phyloP scores from a whole-genome alignment of 495 filamentous ascomycete species.

The Penicillium goetzii region DNA sequence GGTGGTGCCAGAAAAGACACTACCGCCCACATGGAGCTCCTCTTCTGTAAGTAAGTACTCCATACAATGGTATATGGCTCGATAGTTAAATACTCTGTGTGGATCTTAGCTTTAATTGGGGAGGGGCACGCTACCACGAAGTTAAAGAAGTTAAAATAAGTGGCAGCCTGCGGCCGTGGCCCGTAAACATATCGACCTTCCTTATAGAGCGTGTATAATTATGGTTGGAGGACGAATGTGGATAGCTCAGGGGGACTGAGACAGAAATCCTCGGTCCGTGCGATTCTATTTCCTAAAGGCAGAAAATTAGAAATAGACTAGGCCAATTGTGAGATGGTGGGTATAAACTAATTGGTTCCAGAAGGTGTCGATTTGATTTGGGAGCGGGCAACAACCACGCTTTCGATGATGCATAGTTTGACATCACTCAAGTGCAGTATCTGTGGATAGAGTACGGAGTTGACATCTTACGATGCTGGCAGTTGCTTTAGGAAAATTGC shows the following conservation, averaged over 20 bases:
- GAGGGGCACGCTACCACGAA: slow-evolving; percentile 12
- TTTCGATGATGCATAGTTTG: slow-evolving; percentile 1
- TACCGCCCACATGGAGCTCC: neutral
- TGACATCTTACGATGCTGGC: neutral
- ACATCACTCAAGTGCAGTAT: neutral
- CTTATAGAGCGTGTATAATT: slow-evolving; percentile 11
- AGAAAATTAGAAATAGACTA: no score
- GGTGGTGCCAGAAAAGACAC: slow-evolving; percentile 4
- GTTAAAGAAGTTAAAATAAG: slow-evolving; percentile 11
- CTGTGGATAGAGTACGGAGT: neutral
- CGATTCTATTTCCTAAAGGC: neutral
- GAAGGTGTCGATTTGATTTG: slow-evolving; percentile 16
- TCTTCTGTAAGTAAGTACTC: neutral
- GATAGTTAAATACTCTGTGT: slow-evolving; percentile 1
- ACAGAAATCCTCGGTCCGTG: slow-evolving; percentile 19
- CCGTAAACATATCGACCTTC: slow-evolving; percentile 24
- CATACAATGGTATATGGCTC: neutral
- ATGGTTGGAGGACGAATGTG: neutral
- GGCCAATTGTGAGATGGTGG: neutral
- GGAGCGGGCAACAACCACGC: neutral
- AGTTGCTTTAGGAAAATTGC: neutral
- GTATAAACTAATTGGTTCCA: neutral
- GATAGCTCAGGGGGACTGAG: slow-evolving; percentile 28
- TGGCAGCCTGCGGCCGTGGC: slow-evolving; percentile 11
- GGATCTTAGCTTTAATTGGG: slow-evolving; percentile 15